Base-by-base conservation (phyloP, 306 rosid genomes). In the Dryas alaskensis region DNA sequence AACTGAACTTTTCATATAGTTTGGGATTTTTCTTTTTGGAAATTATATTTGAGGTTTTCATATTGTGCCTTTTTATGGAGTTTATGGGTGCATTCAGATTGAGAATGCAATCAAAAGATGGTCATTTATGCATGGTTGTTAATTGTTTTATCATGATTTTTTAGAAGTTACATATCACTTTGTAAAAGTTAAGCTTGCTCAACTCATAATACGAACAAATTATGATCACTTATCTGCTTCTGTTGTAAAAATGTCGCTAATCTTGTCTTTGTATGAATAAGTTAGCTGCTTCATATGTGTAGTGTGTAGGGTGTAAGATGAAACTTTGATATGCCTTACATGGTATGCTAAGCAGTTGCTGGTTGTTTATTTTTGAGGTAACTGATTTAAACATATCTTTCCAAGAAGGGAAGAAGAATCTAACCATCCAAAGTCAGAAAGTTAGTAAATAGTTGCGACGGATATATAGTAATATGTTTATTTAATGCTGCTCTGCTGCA, bases 251-350 rank as follows among this genome's bases (percentile, higher is more conserved):
- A 44, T 25, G 79, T 52, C 19, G 65, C 12, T 58, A 27, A 27
- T n/a, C 74, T 57, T 73, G 46, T 46, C 40, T 40, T 22, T 45
- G 1, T 60, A 40, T 52, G 47, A 27, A 8, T 61, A 52, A 69
- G 54, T 69, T 68, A n/a, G 61, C 53, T 69, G 70, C 75, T 60
- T 61, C 51, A 17, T 68, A 48, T 76, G 68, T 58, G 37, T 68
- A 65, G 51, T 76, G 68, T 66, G 68, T 66, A 66, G 73, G 52
- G 59, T 75, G 66, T 67, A 76, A 60, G 69, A 37, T 59, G 74
- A 72, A 55, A 76, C 74, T 67, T 76, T 53, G 50, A 55, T 50
- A 67, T 76, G 69, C 67, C 60, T 59, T 39, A 11, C 69, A 58
- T 60, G 73, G 59, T 75, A 57, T 66, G 57, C 79, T 76, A 46